Evolutionary conservation across 148 eudicot genomes (phyloP).

Genomic region (Agrostemma githago): DNA sequence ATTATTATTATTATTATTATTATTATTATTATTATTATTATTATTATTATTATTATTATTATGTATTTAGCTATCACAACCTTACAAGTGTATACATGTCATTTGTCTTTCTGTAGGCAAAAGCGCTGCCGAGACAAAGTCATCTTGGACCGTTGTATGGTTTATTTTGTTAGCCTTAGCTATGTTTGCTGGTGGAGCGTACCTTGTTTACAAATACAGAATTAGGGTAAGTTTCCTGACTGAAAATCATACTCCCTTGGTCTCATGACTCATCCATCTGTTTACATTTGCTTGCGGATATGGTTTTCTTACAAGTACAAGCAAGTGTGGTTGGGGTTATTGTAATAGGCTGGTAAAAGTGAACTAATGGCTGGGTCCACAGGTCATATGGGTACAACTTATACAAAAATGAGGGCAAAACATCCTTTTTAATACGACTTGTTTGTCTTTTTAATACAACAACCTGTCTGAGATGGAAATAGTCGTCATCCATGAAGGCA

Average conservation of each 20-base stretch:
- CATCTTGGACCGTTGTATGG: slow-evolving; percentile 80
- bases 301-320: background rate
- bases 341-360: no score
- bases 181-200: slow-evolving; percentile 73
- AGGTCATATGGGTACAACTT: no score
- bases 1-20: no score
- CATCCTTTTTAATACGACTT: no score
- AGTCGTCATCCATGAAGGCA: no score
- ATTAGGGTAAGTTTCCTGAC: slow-evolving; percentile 61
- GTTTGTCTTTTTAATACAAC: no score
- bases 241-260: background rate
- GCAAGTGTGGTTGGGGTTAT: background rate
- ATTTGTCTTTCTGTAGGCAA: slow-evolving; percentile 46
- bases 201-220: slow-evolving; percentile 79
- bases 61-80: background rate
- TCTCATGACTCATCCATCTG: background rate
- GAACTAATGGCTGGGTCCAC: no score
- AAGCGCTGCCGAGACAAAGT: slow-evolving; percentile 50
- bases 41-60: no score
- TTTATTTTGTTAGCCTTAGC: slow-evolving; percentile 63
- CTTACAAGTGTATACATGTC: background rate
- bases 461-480: no score
- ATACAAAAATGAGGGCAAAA: no score
- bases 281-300: background rate
- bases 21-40: no score